These are phyloP conservation scores for Tillandsia fasciculata DNA, from an alignment of 176 grass and related monocot genomes.

Conservation along the genomic window DNA sequence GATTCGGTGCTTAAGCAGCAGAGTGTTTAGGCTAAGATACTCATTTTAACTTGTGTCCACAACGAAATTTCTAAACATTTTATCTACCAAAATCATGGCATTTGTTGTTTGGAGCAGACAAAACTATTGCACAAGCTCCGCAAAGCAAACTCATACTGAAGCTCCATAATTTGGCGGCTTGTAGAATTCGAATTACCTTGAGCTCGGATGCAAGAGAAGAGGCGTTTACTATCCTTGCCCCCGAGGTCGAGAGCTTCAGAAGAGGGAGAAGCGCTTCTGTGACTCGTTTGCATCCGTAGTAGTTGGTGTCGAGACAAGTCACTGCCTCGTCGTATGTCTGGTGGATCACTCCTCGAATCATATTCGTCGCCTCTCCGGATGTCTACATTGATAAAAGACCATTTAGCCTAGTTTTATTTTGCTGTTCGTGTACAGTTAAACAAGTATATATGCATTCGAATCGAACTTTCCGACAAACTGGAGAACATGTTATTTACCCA, in stretches of 20 bases:
- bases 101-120: no score
- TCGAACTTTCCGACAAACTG: no score
- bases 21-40: no score
- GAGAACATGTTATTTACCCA: constrained; percentile 22
- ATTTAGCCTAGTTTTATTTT: background rate
- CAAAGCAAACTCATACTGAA: background rate
- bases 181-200: constrained; percentile 2
- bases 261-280: constrained; percentile 67
- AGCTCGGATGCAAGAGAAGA: constrained; percentile 63
- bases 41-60: no score
- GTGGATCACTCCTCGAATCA: constrained; percentile 45
- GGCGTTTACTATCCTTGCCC: constrained; percentile 54
- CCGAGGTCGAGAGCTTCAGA: constrained; percentile 41
- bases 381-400: constrained; percentile 25
- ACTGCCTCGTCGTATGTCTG: constrained; percentile 41
- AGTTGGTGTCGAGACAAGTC: constrained; percentile 42
- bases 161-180: background rate
- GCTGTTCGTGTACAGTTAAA: background rate
- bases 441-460: no score
- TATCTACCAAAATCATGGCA: no score
- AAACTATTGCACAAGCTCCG: no score
- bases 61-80: no score
- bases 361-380: constrained; percentile 46
- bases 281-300: constrained; percentile 48
- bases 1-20: background rate